These are phyloP conservation scores for Trifolium subterraneum DNA, from an alignment of 306 rosid genomes.

Conservation along the genomic window DNA sequence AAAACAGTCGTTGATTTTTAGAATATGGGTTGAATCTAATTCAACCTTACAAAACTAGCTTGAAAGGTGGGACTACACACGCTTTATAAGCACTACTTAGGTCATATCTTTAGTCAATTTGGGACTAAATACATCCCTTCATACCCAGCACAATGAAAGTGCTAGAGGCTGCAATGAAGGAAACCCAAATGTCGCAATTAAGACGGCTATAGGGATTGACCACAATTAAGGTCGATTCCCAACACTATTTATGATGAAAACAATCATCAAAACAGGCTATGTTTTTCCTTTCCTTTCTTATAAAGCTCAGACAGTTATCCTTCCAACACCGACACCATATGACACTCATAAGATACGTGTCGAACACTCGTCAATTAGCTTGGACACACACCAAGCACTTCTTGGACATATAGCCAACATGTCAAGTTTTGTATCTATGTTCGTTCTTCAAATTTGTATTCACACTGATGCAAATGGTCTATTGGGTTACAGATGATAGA, in stretches of 20 bases:
- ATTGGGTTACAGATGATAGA: no score
- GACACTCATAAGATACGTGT: neutral
- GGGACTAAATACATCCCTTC: neutral
- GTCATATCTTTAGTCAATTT: neutral
- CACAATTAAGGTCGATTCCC: neutral
- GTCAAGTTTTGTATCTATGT: no score
- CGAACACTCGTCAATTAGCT: neutral
- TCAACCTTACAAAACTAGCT: neutral
- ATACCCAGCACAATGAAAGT: neutral
- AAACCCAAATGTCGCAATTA: neutral
- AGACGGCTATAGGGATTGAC: neutral
- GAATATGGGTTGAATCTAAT: neutral
- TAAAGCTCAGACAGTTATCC: neutral
- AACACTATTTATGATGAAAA: neutral
- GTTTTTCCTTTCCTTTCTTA: neutral
- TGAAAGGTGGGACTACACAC: neutral
- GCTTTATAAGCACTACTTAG: neutral
- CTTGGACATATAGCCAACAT: no score
- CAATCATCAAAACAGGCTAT: neutral
- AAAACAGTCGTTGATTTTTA: neutral
- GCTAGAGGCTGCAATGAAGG: neutral
- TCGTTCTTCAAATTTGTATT: no score
- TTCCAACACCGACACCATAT: neutral
- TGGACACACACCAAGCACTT: neutral
- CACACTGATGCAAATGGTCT: no score